Percentiles rank a stretch among this genome's conserved stretches.
Conservation (phyloP, 495 filamentous ascomycete genomes). For the Aspergillus heteromorphus region DNA sequence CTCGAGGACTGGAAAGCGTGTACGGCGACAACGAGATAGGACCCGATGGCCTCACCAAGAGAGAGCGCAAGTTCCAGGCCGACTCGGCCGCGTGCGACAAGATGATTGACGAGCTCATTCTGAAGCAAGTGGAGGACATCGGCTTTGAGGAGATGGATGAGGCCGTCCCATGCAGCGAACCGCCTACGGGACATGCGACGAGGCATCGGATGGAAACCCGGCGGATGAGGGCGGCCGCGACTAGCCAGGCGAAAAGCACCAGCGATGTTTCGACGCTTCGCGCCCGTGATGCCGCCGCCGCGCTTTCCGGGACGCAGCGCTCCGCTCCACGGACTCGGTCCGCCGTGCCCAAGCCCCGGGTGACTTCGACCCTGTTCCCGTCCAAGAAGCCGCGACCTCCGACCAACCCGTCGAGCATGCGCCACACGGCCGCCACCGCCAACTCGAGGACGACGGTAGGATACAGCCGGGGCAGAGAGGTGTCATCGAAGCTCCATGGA, state of each 20-base stretch:
- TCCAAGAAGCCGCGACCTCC: slow-evolving; percentile 35
- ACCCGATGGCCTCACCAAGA: slow-evolving; percentile 61
- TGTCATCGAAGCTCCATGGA: slow-evolving; percentile 46
- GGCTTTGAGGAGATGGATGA: slow-evolving; percentile 43
- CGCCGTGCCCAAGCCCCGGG: slow-evolving; percentile 32
- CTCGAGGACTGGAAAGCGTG: slow-evolving; percentile 55
- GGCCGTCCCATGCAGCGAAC: slow-evolving; percentile 17
- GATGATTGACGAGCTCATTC: slow-evolving; percentile 55
- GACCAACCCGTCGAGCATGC: slow-evolving; percentile 49
- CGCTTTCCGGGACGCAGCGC: slow-evolving; percentile 41
- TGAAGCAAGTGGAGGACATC: slow-evolving; percentile 55
- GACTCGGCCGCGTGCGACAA: slow-evolving; percentile 37
- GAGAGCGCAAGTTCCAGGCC: slow-evolving; percentile 56
- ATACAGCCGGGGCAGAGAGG: slow-evolving; percentile 68
- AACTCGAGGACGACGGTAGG: slow-evolving; percentile 74
- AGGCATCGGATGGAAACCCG: slow-evolving; percentile 20
- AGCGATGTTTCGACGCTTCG: slow-evolving; percentile 40
- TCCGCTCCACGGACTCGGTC: slow-evolving; percentile 29
- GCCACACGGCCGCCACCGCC: slow-evolving; percentile 55
- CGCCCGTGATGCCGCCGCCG: slow-evolving; percentile 50
- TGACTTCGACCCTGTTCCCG: slow-evolving; percentile 31
- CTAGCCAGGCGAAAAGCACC: slow-evolving; percentile 14
- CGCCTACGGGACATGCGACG: slow-evolving; percentile 6
- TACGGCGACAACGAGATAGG: slow-evolving; percentile 60
- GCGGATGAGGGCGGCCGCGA: slow-evolving; percentile 24